phyloP scores from a whole-genome alignment of 176 grass and related monocot species.

The Tillandsia fasciculata region DNA sequence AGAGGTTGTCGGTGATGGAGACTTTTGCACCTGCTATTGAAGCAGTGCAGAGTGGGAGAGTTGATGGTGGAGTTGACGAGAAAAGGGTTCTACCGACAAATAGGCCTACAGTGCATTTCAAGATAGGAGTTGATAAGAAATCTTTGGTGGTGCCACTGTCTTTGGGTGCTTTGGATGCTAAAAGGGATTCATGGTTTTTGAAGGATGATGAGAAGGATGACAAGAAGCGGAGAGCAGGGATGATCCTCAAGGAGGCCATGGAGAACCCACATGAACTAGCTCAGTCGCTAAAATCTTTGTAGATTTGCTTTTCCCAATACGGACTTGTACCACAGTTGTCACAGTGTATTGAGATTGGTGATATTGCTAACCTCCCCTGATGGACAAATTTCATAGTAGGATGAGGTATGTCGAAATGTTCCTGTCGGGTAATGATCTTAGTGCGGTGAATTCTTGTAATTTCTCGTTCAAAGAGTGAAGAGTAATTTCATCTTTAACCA shows the following conservation, averaged over 20 bases:
- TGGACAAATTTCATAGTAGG: neutral
- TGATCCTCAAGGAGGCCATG: constrained; percentile 43
- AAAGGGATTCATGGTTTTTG: constrained; percentile 15
- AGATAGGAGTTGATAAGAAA: constrained; percentile 40
- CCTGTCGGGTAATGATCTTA: neutral
- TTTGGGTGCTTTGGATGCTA: constrained; percentile 16
- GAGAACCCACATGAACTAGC: constrained; percentile 37
- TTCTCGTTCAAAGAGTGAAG: neutral
- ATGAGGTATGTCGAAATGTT: constrained; percentile 4
- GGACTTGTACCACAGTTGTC: neutral
- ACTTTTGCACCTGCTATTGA: constrained; percentile 65
- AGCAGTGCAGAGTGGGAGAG: constrained; percentile 29
- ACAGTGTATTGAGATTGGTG: neutral
- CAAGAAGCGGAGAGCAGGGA: constrained; percentile 44
- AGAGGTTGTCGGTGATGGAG: constrained; percentile 51
- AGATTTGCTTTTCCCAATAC: neutral
- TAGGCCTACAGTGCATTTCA: constrained; percentile 48
- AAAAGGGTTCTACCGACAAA: constrained; percentile 43
- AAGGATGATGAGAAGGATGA: constrained; percentile 51
- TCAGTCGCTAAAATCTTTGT: constrained; percentile 23
- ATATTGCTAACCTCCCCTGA: neutral
- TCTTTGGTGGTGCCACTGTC: constrained; percentile 24
- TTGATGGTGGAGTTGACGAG: constrained; percentile 27
- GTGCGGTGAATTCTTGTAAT: constrained; percentile 1
- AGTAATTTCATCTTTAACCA: neutral